phyloP scores from a whole-genome alignment of 345 rosid species.

The Brassica cretica region DNA sequence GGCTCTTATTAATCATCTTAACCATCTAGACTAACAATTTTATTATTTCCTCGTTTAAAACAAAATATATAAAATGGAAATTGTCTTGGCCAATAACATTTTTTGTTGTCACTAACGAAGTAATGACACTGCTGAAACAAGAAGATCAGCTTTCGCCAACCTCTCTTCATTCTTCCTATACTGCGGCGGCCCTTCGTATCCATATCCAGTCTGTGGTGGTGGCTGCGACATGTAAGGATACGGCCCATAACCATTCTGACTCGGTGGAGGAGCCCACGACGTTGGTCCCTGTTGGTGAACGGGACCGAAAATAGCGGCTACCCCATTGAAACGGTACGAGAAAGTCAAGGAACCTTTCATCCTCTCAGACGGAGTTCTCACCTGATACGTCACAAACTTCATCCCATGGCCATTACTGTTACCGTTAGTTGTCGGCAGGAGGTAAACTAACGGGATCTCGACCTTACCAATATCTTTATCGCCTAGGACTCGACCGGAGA shows the following conservation, averaged over 20 bases:
- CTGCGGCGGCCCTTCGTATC: constrained; percentile 39
- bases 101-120: background rate
- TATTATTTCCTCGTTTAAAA: background rate
- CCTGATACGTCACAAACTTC: constrained; percentile 55
- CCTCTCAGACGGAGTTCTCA: constrained; percentile 55
- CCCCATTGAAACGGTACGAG: constrained; percentile 52
- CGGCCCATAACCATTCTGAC: constrained; percentile 23
- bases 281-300: background rate
- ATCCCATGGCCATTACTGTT: constrained; percentile 32
- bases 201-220: constrained; percentile 24
- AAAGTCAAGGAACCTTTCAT: constrained; percentile 56
- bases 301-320: background rate
- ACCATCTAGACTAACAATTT: background rate
- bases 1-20: background rate
- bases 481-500: constrained; percentile 49
- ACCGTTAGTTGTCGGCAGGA: constrained; percentile 28
- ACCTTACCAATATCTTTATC: constrained; percentile 64
- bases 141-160: background rate
- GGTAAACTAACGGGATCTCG: constrained; percentile 60
- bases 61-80: background rate
- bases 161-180: constrained; percentile 43
- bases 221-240: constrained; percentile 5
- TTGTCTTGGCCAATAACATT: background rate
- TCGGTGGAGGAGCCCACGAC: background rate
- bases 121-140: constrained; percentile 9